Evolutionary conservation across 768 basidiomycete species (phyloP), one percentile per base, ranked within the genome.

Genomic region (Peribolospora kevripleyi): DNA sequence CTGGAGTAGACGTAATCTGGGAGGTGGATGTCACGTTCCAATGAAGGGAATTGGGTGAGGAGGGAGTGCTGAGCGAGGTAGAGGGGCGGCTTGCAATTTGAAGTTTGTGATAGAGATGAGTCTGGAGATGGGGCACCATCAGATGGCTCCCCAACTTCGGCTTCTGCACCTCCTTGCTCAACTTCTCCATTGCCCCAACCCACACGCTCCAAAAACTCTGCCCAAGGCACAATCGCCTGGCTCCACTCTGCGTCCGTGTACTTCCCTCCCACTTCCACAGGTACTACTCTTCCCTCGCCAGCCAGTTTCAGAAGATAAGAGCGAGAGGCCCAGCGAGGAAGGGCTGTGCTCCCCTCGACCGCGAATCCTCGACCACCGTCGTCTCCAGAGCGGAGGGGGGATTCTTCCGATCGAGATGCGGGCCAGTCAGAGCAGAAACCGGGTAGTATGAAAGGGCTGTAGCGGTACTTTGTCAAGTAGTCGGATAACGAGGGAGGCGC

Each of bases 41-140:
- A 71, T 2, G 67, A 65, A 2, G 87, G 88, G 60, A 97, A 87
- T 65, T 98, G 93, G 46, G 68, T 69, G 56, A 90, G 71, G 10
- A 98, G 74, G 61, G 78, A 75, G 68, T 98, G 80, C 64, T 98
- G 93, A 0, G 93, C 93, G 48, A 98, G 76, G 66, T 98, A 98
- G 43, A 80, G 55, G 6, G 63, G 62, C 10, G 48, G 48, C 7
- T 7, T 37, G 48, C 9, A 36, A 8, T 8, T 50, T 25, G 25
- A 25, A 25, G 25, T 25, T 25, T 25, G 25, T 25, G 25, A 25
- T 25, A 25, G 25, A 25, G 25, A 25, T 25, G 25, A 25, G 49
- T 9, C 25, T 9, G 9, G 49, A 36, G 9, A 10, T 50, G 9
- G 10, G 37, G 13, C 49, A n/a, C n/a, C n/a, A 46, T 25, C 25